Base-by-base conservation (phyloP, 495 filamentous ascomycete species). In the Penicillium canescens region DNA sequence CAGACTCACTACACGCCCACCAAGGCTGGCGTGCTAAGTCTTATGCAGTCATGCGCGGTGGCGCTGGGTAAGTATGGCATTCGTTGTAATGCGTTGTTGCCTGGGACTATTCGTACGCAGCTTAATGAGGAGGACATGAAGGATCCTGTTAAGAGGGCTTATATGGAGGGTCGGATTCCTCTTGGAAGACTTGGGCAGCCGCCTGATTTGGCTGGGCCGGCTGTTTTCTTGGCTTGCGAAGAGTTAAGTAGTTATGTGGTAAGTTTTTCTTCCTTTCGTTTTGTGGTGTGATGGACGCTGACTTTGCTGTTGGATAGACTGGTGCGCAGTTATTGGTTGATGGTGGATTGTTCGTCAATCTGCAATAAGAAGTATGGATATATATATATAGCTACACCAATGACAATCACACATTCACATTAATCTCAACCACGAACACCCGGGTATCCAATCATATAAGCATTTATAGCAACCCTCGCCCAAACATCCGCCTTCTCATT, bases 1-100 rank as follows among this genome's bases (percentile, higher is more conserved):
- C 92, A 96, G 71, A 84, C 83, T 21, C 91, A 96, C 59, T 96
- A 96, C 69, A 96, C 91, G 18, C 92, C 91, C 2, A 96, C 92
- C 10, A 96, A 96, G 66, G 92, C 92, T 0, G 92, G 91, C 3
- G 80, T 96, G 1, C 57, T 90, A 28, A 87, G 82, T 42, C 76
- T 96, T 20, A 96, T 96, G 86, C 92, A 96, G 73, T 89, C 84
- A 50, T 82, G 81, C 26, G 92, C 92, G 0, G 83, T 87, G 6
- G 91, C 92, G 13, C 61, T 96, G 48, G 91, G 91, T 0, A 80
- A 82, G 62, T 83, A 93, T 59, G 76, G 77, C 7, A 90, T 96
- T 21, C 68, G 92, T 13, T 95, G 91, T 60, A 96, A 96, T 69
- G 91, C 92, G 12, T 70, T 96, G 26, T 63, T 96, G 51, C 91